Base-by-base conservation (phyloP, 495 filamentous ascomycete species). In the Hyaloscypha variabilis region DNA sequence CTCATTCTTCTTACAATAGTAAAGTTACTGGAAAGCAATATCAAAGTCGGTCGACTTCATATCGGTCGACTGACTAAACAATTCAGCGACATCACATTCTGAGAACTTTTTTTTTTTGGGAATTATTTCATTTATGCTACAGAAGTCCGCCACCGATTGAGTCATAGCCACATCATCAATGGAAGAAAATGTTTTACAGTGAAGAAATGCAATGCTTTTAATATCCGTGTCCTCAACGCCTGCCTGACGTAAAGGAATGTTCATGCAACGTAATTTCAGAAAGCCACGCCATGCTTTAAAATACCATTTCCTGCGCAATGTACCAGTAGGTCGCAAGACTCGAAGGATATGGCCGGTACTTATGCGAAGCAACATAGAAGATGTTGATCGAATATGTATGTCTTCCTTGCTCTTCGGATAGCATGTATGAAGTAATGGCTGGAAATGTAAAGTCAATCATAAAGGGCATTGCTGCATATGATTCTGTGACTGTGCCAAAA, bases 221-320 rank as follows among this genome's bases (percentile, higher is more conserved):
- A 66, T 68, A 65, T 68, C 53, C 61, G 58, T 62, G 19, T 10
- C 46, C 23, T 54, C 63, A 28, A 58, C 60, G 51, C 30, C 8
- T 55, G 51, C 30, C 8, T 55, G 57, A 68, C 63, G 64, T 63
- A 68, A 68, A 67, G 57, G 24, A 53, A 68, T 71, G 59, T 60
- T 55, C 64, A 62, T 67, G 61, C 62, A 61, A 69, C n/a, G 25
- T 62, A 62, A 68, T 66, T 24, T 64, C 67, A 66, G 64, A 62
- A 67, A 65, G 61, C 67, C 70, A 67, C 25, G 64, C 70, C 67
- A 62, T 71, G 56, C 60, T 62, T 62, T 60, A 68, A 69, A 65
- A 69, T 69, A 59, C 67, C 59, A 39, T 62, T 63, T 30, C 62
- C 58, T 55, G 55, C 58, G 36, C n/a, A n/a, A 60, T 52, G 21